Conservation (phyloP, 1,284 basidiomycete species). For the Ceratobasidium sp. region DNA sequence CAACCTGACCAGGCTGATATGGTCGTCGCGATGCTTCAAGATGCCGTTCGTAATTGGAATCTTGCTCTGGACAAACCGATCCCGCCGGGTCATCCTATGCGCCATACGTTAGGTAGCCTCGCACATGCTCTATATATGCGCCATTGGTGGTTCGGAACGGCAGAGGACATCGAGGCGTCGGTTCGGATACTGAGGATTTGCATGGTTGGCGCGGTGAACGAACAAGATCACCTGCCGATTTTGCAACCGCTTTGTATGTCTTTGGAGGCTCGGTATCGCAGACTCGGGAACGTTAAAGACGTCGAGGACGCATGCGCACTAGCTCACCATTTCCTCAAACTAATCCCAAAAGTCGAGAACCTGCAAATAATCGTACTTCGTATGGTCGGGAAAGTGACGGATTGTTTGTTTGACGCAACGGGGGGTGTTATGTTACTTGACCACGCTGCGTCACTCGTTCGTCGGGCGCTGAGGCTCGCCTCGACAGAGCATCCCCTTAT, state of each 20-base stretch:
- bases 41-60: not conserved
- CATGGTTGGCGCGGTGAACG: not conserved
- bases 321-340: not conserved
- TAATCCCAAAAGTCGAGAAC: not conserved
- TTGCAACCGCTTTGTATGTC: not conserved
- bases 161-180: slow-evolving; percentile 10
- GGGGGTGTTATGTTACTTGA: slow-evolving; percentile 9
- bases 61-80: not conserved
- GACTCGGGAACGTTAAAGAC: slow-evolving; percentile 19
- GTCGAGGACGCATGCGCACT: not conserved
- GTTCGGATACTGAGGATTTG: not conserved
- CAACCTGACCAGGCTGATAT: not conserved
- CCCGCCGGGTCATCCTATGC: slow-evolving; percentile 12
- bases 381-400: not conserved
- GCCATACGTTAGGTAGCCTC: not conserved
- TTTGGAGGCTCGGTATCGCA: slow-evolving; percentile 22
- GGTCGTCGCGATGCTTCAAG: slow-evolving; percentile 9
- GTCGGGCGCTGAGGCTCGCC: not conserved
- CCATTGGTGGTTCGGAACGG: slow-evolving; percentile 12
- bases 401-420: slow-evolving; percentile 12
- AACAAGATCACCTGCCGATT: not conserved
- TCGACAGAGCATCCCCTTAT: slow-evolving; percentile 6
- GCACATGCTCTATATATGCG: slow-evolving; percentile 19
- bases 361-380: not conserved
- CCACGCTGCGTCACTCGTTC: slow-evolving; percentile 5